phyloP scores from a whole-genome alignment of 2,329 filamentous ascomycete species.

The Tolypocladium sp. region DNA sequence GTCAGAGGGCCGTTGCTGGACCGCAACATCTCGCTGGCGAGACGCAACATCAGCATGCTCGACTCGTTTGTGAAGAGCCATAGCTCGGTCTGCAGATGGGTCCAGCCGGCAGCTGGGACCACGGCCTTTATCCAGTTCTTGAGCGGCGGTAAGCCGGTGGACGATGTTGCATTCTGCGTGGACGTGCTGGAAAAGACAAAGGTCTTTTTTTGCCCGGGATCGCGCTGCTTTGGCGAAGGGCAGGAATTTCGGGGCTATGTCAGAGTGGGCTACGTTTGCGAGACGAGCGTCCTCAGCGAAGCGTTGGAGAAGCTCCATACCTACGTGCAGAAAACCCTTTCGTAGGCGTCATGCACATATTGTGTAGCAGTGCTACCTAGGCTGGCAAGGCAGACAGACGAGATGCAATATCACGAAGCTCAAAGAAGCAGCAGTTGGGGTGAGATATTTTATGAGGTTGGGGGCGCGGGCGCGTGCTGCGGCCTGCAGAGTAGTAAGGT shows the following conservation, averaged over 20 bases:
- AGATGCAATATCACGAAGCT: too few relatives aligned
- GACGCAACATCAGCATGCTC: not conserved
- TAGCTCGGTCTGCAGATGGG: too few relatives aligned
- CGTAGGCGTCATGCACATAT: not conserved
- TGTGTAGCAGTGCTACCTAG: not conserved
- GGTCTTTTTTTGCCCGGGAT: conserved; percentile 67
- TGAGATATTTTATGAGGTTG: too few relatives aligned
- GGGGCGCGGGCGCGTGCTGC: too few relatives aligned
- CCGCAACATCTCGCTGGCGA: too few relatives aligned
- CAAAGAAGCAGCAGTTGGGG: too few relatives aligned
- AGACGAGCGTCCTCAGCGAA: not conserved
- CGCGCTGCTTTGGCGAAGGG: conserved; percentile 59
- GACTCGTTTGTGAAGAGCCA: not conserved
- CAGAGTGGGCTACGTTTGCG: conserved; percentile 64
- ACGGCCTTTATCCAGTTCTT: conserved; percentile 69
- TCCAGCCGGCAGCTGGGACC: too few relatives aligned
- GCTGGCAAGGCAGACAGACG: too few relatives aligned
- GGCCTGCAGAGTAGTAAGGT: too few relatives aligned
- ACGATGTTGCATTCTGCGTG: conserved; percentile 65
- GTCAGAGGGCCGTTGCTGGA: too few relatives aligned
- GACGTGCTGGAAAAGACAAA: conserved; percentile 59
- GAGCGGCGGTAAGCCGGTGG: conserved; percentile 49
- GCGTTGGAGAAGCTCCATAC: not conserved
- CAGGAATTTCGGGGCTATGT: conserved; percentile 66
- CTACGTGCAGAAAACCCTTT: not conserved